Evolutionary conservation across 176 grass and related monocot genomes (phyloP).

Genomic region (Guadua angustifolia): DNA sequence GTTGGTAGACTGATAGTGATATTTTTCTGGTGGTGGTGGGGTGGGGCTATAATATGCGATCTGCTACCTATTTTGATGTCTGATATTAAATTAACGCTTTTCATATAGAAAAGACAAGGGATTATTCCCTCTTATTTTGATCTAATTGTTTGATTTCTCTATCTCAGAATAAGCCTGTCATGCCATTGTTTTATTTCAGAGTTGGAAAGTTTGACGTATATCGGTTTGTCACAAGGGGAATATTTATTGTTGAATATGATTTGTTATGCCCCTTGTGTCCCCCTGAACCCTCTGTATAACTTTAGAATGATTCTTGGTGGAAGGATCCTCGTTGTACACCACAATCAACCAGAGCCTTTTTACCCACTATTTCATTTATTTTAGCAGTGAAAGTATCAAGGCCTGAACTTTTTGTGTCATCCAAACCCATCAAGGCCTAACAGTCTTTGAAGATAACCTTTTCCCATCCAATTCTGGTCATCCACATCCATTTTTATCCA

Average conservation of each 20-base stretch:
- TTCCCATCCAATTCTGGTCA: slow-evolving; percentile 7
- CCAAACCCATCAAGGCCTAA: slow-evolving; percentile 19
- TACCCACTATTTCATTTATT: background rate
- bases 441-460: slow-evolving; percentile 8
- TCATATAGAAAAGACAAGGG: background rate
- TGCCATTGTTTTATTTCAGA: slow-evolving; percentile 31
- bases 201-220: background rate
- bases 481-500: background rate
- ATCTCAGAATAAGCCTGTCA: background rate
- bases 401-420: slow-evolving; percentile 8
- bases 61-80: slow-evolving; percentile 29
- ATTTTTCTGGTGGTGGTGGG: too few species aligned
- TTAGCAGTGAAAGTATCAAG: background rate
- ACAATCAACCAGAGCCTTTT: background rate
- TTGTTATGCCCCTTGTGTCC: background rate
- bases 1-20: slow-evolving; percentile 10
- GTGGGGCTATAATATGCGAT: background rate
- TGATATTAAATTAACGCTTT: slow-evolving; percentile 30
- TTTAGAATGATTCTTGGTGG: slow-evolving; percentile 33
- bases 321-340: slow-evolving; percentile 46
- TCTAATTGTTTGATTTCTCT: slow-evolving; percentile 18
- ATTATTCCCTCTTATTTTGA: background rate
- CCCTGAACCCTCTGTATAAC: background rate
- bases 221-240: background rate
- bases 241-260: slow-evolving; percentile 21